A percentile compares a stretch with the other conserved stretches of the same genome.
Conservation (phyloP, 2,329 filamentous ascomycete species). For the Cytospora chrysosperma region DNA sequence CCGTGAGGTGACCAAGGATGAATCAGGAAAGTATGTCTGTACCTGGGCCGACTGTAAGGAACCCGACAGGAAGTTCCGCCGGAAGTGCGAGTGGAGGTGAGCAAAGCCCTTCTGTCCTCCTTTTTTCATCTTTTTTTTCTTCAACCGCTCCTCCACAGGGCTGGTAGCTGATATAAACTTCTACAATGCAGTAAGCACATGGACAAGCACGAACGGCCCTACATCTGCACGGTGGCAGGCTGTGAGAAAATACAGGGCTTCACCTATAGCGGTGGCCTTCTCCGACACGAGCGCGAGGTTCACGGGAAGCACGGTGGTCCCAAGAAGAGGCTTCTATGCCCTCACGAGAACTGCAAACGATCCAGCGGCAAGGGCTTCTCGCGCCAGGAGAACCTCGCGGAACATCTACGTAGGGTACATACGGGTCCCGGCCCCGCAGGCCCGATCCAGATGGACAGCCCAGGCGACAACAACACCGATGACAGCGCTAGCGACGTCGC, state of each 20-base stretch:
- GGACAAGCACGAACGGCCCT: slow-evolving; percentile 95
- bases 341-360: slow-evolving; percentile 83
- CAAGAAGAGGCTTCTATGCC: slow-evolving; percentile 84
- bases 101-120: slow-evolving; percentile 35
- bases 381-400: slow-evolving; percentile 88
- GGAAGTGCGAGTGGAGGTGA: slow-evolving; percentile 94
- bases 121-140: too few relatives aligned
- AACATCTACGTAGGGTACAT: slow-evolving; percentile 90
- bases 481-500: slow-evolving; percentile 48
- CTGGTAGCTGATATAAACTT: background rate
- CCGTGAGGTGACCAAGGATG: slow-evolving; percentile 59
- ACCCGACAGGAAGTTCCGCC: slow-evolving; percentile 64
- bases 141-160: background rate
- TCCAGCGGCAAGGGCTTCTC: slow-evolving; percentile 88
- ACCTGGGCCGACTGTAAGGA: slow-evolving; percentile 67
- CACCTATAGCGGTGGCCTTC: slow-evolving; percentile 87
- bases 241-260: slow-evolving; percentile 93
- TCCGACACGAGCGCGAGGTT: slow-evolving; percentile 90
- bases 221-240: slow-evolving; percentile 77
- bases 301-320: slow-evolving; percentile 88
- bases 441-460: slow-evolving; percentile 26
- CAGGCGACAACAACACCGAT: slow-evolving; percentile 41
- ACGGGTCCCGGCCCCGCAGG: slow-evolving; percentile 46
- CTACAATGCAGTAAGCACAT: slow-evolving; percentile 77
- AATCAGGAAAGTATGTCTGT: slow-evolving; percentile 75